Base-by-base conservation (phyloP, 352 stramenopile species). In the Achlya hypogyna region DNA sequence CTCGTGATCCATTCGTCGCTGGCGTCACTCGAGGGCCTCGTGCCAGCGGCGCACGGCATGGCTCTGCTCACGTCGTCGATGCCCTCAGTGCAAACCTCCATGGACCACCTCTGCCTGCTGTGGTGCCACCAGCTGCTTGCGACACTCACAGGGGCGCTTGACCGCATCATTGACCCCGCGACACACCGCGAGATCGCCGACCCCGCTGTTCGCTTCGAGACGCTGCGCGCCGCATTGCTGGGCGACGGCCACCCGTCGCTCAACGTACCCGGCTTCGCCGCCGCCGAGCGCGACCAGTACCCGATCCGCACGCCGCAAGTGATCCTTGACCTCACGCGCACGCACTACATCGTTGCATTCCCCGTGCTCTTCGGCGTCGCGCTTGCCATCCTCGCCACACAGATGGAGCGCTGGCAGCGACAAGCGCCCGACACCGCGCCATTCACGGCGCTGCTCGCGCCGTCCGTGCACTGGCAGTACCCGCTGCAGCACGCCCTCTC, bases 121-220 rank as follows among this genome's bases (percentile, higher is more conserved):
- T 96, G 87, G 87, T 96, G 87, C 63, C 80, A 91, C 70, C 79
- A 93, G 31, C 71, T 96, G 31, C 71, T 96, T 14, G 74, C 86
- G 27, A 69, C 69, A 32, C 74, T 96, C 4, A 81, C 83, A 0
- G 59, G 76, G 32, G 90, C 82, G 53, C 71, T 94, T 59, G 71
- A 85, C 42, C 78, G 75, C n/a, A 69, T 81, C 0, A 74, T 93
- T 8, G 78, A 95, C 63, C 53, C 71, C 0, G 64, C 80, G 1
- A 82, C 71, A 1, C 74, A 72, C 2, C 71, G 77, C 6, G 53
- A 92, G 1, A 58, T 88, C 51, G 76, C 70, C 47, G 72, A 73
- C 62, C 71, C 78, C 3, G 70, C 54, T 10, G 62, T 68, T 23
- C 78, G 86, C 28, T 68, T 90, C 29, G 68, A 73, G 16, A 65